Evolutionary conservation across 345 rosid species (phyloP).

Genomic region (Eucalyptus guilfoylei): DNA sequence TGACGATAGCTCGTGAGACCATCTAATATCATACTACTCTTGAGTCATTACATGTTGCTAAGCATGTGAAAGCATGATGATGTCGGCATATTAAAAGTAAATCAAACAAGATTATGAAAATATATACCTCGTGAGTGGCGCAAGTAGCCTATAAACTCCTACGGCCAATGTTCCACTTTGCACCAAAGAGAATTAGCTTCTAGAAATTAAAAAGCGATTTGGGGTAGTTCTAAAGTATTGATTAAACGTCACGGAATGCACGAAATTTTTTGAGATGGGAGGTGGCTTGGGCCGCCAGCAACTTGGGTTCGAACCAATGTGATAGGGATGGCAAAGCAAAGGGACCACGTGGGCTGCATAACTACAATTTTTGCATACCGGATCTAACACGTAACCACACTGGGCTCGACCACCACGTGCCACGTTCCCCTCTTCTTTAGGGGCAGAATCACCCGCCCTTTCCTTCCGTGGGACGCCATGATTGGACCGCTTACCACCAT

Average conservation of each 20-base stretch:
- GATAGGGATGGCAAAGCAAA: fast-evolving
- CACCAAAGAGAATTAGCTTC: neutral
- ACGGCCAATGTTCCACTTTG: neutral
- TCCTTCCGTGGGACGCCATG: neutral
- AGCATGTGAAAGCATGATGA: neutral
- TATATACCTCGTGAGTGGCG: neutral
- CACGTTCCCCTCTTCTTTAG: neutral
- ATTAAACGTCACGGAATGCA: neutral
- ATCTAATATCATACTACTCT: too few relatives aligned
- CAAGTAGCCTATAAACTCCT: neutral
- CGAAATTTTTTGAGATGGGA: neutral
- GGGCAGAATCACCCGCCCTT: neutral
- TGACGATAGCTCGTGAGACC: too few relatives aligned
- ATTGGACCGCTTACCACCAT: neutral
- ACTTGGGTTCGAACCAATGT: neutral
- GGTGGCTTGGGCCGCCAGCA: neutral
- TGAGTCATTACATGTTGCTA: fast-evolving
- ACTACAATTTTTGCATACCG: neutral
- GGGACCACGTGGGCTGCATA: neutral
- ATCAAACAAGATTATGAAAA: neutral
- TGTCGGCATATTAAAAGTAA: neutral
- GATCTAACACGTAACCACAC: neutral
- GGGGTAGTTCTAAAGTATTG: neutral
- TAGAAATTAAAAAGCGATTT: neutral
- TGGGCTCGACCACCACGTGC: neutral